Evolutionary conservation across 2,329 filamentous ascomycete species (phyloP).

Genomic region (Clarireedia hainanense): DNA sequence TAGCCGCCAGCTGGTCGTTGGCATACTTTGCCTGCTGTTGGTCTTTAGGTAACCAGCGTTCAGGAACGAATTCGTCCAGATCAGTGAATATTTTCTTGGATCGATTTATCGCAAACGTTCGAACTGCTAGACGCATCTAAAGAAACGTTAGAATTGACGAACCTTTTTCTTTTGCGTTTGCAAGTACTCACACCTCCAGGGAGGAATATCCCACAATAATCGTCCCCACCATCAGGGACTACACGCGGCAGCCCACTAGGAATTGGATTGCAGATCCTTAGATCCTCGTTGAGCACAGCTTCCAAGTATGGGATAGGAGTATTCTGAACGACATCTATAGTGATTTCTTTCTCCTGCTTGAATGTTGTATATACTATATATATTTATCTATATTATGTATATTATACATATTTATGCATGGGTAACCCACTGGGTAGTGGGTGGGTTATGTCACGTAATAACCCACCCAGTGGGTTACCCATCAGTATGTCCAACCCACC

Average conservation of each 20-base stretch:
- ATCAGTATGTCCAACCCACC: no score
- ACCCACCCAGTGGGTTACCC: no score
- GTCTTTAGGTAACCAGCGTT: conserved; percentile 28
- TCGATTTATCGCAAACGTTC: not conserved
- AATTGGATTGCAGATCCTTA: conserved; percentile 1
- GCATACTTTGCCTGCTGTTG: not conserved
- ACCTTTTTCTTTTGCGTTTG: not conserved
- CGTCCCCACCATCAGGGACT: conserved; percentile 1
- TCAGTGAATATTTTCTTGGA: conserved; percentile 2
- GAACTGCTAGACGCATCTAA: conserved; percentile 7
- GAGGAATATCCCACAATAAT: not conserved
- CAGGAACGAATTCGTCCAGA: conserved; percentile 10
- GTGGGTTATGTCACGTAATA: no score
- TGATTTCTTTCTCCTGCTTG: conserved; percentile 31
- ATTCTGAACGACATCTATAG: conserved; percentile 15
- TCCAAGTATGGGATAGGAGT: not conserved
- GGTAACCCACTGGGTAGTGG: no score
- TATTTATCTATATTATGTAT: no score
- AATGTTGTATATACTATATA: no score
- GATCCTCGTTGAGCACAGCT: not conserved
- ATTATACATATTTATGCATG: no score
- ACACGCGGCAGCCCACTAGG: not conserved
- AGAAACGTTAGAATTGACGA: not conserved
- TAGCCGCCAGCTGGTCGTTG: conserved; percentile 1
- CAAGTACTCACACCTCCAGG: conserved; percentile 1